Evolutionary conservation across 225 moss, liverwort and hornwort genomes (phyloP).

Genomic region (Bryum argenteum): DNA sequence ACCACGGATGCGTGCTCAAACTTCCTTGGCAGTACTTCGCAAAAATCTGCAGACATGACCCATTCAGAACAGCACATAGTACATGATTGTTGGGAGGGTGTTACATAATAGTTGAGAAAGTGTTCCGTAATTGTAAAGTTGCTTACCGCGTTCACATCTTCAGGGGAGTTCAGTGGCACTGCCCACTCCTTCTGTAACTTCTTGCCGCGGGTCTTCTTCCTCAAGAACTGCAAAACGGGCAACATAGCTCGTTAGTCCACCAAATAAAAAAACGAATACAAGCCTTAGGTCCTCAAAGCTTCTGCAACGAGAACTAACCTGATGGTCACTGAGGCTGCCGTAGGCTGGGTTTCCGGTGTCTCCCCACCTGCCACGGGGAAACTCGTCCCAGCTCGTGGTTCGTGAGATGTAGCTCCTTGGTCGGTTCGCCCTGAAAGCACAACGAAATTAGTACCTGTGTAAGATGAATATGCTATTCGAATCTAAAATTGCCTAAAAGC

Average conservation of each 20-base stretch:
- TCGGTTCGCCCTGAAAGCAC: constrained; percentile 75
- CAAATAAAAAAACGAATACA: neutral
- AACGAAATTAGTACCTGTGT: neutral
- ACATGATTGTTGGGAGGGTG: too few relatives aligned
- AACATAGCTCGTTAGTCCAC: neutral
- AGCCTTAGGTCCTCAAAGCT: neutral
- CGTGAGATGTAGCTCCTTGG: constrained; percentile 93
- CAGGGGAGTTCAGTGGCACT: constrained; percentile 61
- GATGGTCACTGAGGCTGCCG: constrained; percentile 88
- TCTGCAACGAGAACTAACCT: constrained; percentile 52
- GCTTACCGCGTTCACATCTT: constrained; percentile 59
- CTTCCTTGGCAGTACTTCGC: constrained; percentile 77
- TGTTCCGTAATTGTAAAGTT: neutral
- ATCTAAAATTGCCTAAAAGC: too few relatives aligned
- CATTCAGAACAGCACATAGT: too few relatives aligned
- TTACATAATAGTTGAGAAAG: neutral
- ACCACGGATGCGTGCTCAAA: constrained; percentile 91
- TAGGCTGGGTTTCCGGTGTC: constrained; percentile 85
- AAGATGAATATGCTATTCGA: too few relatives aligned
- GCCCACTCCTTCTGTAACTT: constrained; percentile 90
- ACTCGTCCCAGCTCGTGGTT: constrained; percentile 92
- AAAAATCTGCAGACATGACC: constrained; percentile 41
- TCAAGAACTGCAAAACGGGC: constrained; percentile 57
- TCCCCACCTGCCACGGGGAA: constrained; percentile 95
- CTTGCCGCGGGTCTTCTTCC: constrained; percentile 84